These are phyloP conservation scores for Eragrostis curvula DNA, from an alignment of 176 grass and related monocot species.

Conservation along the genomic window DNA sequence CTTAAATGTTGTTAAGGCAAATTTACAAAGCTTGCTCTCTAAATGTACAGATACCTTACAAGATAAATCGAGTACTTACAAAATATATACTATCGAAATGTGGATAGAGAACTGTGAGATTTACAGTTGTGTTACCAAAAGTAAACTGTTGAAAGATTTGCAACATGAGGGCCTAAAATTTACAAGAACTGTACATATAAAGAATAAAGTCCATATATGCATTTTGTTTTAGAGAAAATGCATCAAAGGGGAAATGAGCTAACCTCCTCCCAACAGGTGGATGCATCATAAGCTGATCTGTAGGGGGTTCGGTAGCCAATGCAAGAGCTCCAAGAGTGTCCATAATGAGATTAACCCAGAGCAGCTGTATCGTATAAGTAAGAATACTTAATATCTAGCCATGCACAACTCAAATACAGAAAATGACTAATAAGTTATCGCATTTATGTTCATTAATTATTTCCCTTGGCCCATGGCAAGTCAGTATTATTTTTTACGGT, in stretches of 20 bases:
- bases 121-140: conserved; percentile 10
- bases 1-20: conserved; percentile 24
- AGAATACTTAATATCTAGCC: conserved; percentile 34
- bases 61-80: background rate
- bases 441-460: conserved; percentile 14
- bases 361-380: conserved; percentile 65
- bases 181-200: background rate
- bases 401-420: conserved; percentile 5
- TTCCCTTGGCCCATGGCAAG: background rate
- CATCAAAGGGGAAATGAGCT: conserved; percentile 36
- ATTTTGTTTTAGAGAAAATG: conserved; percentile 20
- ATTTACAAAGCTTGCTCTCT: background rate
- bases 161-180: background rate
- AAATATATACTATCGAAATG: conserved; percentile 15
- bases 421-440: background rate
- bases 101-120: background rate
- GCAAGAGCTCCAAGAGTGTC: conserved; percentile 98
- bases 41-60: background rate
- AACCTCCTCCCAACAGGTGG: conserved; percentile 85
- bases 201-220: conserved; percentile 23
- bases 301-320: conserved; percentile 96
- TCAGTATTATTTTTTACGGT: conserved; percentile 23
- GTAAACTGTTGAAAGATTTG: background rate
- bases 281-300: conserved; percentile 77
- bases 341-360: conserved; percentile 99